Evolutionary conservation across 305 asterid genomes (phyloP).

Genomic region (Withania somnifera): DNA sequence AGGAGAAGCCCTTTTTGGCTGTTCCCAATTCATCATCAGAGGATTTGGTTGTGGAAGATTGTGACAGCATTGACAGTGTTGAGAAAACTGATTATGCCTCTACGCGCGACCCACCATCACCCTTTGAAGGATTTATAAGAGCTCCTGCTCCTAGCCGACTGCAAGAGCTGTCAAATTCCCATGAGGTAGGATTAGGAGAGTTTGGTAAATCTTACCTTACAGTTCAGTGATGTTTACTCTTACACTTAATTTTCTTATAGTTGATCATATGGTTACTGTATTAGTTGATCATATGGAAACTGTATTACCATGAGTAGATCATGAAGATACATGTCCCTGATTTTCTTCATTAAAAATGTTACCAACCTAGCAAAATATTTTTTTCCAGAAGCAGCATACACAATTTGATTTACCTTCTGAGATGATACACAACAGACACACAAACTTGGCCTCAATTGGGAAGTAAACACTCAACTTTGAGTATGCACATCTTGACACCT

Average conservation of each 20-base stretch:
- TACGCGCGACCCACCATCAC: constrained; percentile 30
- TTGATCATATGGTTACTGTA: not conserved
- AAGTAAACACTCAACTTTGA: no score
- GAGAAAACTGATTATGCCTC: constrained; percentile 28
- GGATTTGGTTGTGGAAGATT: constrained; percentile 17
- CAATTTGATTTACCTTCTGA: not conserved
- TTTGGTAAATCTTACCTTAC: no score
- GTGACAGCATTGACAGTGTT: constrained; percentile 15
- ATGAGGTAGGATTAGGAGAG: constrained; percentile 31
- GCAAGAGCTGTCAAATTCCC: constrained; percentile 25
- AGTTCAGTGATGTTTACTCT: no score
- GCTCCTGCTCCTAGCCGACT: constrained; percentile 18
- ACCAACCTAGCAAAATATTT: not conserved
- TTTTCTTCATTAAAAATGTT: not conserved
- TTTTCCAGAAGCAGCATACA: not conserved
- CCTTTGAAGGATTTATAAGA: constrained; percentile 26
- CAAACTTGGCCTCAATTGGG: no score
- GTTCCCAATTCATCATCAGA: constrained; percentile 25
- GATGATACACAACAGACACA: no score
- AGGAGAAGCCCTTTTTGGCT: constrained; percentile 51
- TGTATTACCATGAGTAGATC: not conserved
- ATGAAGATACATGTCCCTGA: not conserved
- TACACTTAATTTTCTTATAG: not conserved
- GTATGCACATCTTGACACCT: no score
- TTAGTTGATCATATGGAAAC: not conserved